Conservation (phyloP, 495 filamentous ascomycete species). For the Penicillium soppii region DNA sequence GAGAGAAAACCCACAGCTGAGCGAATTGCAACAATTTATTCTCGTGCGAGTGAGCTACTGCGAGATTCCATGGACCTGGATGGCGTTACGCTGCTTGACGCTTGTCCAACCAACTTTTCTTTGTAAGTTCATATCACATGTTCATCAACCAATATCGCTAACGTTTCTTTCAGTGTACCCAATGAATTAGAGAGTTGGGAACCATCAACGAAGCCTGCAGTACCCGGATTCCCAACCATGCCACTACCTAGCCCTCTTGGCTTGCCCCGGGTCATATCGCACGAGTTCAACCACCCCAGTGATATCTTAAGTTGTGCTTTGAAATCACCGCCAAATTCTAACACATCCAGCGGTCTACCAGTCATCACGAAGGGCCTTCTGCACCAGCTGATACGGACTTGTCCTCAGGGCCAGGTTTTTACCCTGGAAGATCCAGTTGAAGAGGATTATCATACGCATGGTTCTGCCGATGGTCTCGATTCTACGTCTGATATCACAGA, state of each 20-base stretch:
- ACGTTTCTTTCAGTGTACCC: constrained; percentile 8
- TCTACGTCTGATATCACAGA: background rate
- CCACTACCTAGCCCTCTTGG: constrained; percentile 19
- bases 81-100: constrained; percentile 42
- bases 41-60: constrained; percentile 37
- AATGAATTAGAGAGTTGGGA: constrained; percentile 22
- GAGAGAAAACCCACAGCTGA: constrained; percentile 11
- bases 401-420: constrained; percentile 32
- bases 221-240: constrained; percentile 13
- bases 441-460: constrained; percentile 3
- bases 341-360: background rate
- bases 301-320: constrained; percentile 15
- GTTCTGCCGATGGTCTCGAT: background rate
- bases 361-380: constrained; percentile 20
- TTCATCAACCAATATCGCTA: background rate
- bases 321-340: background rate
- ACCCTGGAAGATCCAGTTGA: constrained; percentile 6
- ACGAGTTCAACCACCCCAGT: constrained; percentile 4
- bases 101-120: constrained; percentile 24
- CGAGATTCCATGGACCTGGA: constrained; percentile 42
- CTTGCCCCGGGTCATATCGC: background rate
- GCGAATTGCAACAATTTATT: constrained; percentile 28
- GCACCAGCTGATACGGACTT: constrained; percentile 24
- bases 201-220: constrained; percentile 19
- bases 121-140: constrained; percentile 3